Percentiles rank a stretch among this genome's conserved stretches.
Evolutionary conservation across 2,329 filamentous ascomycete genomes (phyloP).

Genomic region (Pseudogymnoascus sp.): DNA sequence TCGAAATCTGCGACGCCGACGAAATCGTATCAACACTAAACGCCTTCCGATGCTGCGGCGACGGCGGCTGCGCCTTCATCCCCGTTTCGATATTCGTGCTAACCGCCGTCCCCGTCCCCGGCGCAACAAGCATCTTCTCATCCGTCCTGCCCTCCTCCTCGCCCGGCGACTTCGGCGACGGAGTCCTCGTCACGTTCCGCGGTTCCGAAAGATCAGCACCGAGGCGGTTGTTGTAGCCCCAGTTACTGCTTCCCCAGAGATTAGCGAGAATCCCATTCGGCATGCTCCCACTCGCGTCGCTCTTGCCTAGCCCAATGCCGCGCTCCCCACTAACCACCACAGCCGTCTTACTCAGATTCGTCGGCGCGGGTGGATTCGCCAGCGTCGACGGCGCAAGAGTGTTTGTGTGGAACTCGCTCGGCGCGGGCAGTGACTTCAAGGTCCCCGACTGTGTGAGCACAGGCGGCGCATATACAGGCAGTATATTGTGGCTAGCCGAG

Average conservation of each 20-base stretch:
- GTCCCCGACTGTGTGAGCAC: constrained; percentile 22
- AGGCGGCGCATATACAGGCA: constrained; percentile 54
- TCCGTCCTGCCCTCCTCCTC: not conserved
- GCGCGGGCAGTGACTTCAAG: constrained; percentile 31
- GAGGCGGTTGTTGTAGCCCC: constrained; percentile 61
- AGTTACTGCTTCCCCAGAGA: constrained; percentile 84
- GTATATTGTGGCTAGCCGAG: constrained; percentile 71
- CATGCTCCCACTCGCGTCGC: constrained; percentile 59
- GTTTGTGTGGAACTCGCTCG: constrained; percentile 43
- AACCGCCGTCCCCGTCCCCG: not conserved
- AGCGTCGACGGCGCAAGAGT: constrained; percentile 75
- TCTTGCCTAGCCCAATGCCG: constrained; percentile 54
- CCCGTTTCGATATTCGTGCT: constrained; percentile 1
- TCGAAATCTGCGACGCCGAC: constrained; percentile 14
- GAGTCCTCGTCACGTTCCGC: not conserved
- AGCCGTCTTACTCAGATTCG: constrained; percentile 78
- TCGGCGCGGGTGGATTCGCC: constrained; percentile 74
- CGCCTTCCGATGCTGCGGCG: constrained; percentile 23
- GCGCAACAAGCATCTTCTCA: not conserved
- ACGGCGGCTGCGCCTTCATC: not conserved
- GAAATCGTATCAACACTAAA: constrained; percentile 22
- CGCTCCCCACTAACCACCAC: constrained; percentile 75
- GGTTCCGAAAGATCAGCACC: not conserved
- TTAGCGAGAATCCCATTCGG: constrained; percentile 86
- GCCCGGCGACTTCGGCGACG: not conserved